These are phyloP conservation scores for Apiospora pterosperma DNA, from an alignment of 2,329 filamentous ascomycete genomes.

Conservation along the genomic window DNA sequence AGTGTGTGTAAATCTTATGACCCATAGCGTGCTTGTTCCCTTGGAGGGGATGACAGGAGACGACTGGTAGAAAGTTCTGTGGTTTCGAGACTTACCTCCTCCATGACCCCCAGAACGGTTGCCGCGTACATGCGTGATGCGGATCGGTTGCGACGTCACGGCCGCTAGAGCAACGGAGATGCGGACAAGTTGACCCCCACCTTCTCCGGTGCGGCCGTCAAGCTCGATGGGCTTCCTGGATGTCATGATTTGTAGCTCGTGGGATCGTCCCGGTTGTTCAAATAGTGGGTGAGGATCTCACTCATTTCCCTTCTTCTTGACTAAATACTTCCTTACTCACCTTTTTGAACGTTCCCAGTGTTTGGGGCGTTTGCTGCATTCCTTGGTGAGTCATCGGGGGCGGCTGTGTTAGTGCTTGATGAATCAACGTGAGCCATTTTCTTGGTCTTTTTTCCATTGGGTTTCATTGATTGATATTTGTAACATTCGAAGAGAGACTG, in stretches of 20 bases:
- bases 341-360: not conserved
- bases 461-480: not conserved
- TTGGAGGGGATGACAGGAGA: not conserved
- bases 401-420: not conserved
- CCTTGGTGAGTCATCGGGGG: not conserved
- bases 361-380: not conserved
- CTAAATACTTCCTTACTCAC: not conserved
- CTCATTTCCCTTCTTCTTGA: not conserved
- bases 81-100: constrained; percentile 17
- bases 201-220: constrained; percentile 57
- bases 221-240: constrained; percentile 34
- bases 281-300: not conserved
- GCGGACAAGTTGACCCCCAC: constrained; percentile 59
- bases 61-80: too few species aligned
- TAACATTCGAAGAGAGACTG: not conserved
- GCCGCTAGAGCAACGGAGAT: constrained; percentile 54
- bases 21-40: not conserved
- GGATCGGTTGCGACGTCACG: constrained; percentile 49
- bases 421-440: not conserved
- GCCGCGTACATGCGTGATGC: constrained; percentile 52
- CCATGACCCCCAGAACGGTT: constrained; percentile 41
- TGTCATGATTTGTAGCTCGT: constrained; percentile 9
- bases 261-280: not conserved
- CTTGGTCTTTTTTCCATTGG: not conserved
- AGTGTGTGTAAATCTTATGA: not conserved